Conservation (phyloP, 257 asterid genomes). For the Fraxinus americana region DNA sequence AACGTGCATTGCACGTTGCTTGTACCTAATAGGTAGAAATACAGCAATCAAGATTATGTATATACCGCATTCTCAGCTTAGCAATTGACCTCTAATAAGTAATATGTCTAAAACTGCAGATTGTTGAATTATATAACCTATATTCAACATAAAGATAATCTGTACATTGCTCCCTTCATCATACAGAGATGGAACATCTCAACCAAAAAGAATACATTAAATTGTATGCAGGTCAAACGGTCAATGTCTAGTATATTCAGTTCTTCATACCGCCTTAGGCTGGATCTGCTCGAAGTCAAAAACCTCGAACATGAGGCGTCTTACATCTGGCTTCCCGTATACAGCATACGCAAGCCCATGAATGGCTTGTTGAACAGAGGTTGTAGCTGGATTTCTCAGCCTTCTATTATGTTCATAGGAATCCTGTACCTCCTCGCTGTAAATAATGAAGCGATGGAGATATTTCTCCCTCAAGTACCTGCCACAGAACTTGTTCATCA, state of each 20-base stretch:
- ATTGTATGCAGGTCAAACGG: not conserved
- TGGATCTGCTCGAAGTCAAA: constrained; percentile 93
- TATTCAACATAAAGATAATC: not conserved
- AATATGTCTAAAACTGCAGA: not conserved
- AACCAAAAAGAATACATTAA: not conserved
- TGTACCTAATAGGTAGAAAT: too few relatives aligned
- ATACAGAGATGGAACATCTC: not conserved
- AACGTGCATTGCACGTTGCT: too few relatives aligned
- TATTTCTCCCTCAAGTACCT: constrained; percentile 80
- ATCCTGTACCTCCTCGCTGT: constrained; percentile 87
- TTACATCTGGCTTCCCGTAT: constrained; percentile 92
- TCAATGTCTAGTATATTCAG: not conserved
- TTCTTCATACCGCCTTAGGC: constrained; percentile 63
- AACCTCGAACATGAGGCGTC: constrained; percentile 96
- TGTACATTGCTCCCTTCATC: not conserved
- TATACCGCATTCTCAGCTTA: not conserved
- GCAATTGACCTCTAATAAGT: not conserved
- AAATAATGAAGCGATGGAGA: constrained; percentile 75
- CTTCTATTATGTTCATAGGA: constrained; percentile 85
- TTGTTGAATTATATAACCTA: not conserved
- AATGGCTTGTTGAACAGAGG: constrained; percentile 92
- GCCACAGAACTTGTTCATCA: constrained; percentile 98
- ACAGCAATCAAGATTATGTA: not conserved
- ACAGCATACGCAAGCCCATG: constrained; percentile 86
- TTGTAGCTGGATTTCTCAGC: constrained; percentile 94